These are phyloP conservation scores for Eimeria tenella DNA, from an alignment of 169 alveolate species.

Conservation along the genomic window DNA sequence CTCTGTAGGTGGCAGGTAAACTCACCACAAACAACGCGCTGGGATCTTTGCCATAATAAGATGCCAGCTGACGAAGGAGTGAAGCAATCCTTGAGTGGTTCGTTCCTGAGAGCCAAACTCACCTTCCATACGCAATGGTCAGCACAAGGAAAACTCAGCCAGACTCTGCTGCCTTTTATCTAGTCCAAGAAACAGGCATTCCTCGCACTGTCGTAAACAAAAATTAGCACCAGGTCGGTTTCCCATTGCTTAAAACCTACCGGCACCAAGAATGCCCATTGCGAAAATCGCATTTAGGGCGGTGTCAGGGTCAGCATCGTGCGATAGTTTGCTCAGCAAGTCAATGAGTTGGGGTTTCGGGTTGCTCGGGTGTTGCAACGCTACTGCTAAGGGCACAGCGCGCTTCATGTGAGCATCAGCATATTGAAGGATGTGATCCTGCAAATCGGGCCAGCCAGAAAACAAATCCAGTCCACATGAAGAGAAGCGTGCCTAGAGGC, in stretches of 20 bases:
- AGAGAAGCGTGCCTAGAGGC: no score
- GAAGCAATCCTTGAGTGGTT: slow-evolving; percentile 98
- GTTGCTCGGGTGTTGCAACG: slow-evolving; percentile 95
- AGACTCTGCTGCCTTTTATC: no score
- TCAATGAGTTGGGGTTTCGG: slow-evolving; percentile 95
- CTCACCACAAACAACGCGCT: slow-evolving; percentile 97
- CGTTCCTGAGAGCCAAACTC: slow-evolving; percentile 89
- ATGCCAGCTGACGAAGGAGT: slow-evolving; percentile 96
- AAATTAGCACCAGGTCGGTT: background rate
- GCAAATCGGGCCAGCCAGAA: background rate
- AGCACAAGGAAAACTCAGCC: no score
- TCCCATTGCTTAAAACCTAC: slow-evolving; percentile 57
- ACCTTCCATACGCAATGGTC: no score
- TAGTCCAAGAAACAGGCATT: no score
- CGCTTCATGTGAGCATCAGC: slow-evolving; percentile 94
- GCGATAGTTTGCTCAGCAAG: slow-evolving; percentile 96
- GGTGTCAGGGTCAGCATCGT: slow-evolving; percentile 97
- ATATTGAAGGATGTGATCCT: slow-evolving; percentile 95
- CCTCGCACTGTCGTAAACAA: no score
- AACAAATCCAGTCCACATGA: background rate
- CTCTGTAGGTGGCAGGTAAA: slow-evolving; percentile 84
- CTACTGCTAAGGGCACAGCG: slow-evolving; percentile 99
- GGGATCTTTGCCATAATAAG: slow-evolving; percentile 94
- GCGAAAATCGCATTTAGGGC: slow-evolving; percentile 97
- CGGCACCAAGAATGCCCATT: slow-evolving; percentile 98